Evolutionary conservation across 2,329 filamentous ascomycete genomes (phyloP).

Genomic region (Pseudogymnoascus sp.): DNA sequence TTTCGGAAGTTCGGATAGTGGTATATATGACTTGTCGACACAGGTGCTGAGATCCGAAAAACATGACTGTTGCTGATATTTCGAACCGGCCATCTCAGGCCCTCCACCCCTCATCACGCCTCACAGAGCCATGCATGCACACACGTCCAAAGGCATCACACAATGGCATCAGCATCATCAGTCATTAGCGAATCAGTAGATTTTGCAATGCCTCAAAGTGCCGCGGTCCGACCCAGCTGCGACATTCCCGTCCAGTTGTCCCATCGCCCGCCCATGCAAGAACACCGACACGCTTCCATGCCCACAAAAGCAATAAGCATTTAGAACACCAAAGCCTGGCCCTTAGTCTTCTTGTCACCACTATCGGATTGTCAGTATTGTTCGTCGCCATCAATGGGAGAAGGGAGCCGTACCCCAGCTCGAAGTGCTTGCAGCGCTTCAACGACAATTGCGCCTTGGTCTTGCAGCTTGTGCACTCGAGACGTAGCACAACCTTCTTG

Average conservation of each 20-base stretch:
- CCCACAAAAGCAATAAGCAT: slow-evolving; percentile 37
- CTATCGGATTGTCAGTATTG: slow-evolving; percentile 46
- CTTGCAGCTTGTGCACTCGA: slow-evolving; percentile 98
- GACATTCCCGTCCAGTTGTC: slow-evolving; percentile 4
- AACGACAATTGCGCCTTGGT: slow-evolving; percentile 94
- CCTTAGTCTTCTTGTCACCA: slow-evolving; percentile 99
- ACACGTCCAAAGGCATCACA: slow-evolving; percentile 4
- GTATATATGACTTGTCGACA: background rate
- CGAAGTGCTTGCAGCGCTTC: slow-evolving; percentile 99
- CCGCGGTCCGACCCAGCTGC: slow-evolving; percentile 5
- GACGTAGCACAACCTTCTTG: slow-evolving; percentile 98
- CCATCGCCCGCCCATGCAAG: slow-evolving; percentile 3
- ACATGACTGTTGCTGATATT: background rate
- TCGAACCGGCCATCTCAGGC: background rate
- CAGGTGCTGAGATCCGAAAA: background rate
- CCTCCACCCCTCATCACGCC: background rate
- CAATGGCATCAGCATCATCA: slow-evolving; percentile 6
- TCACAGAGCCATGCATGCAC: slow-evolving; percentile 2
- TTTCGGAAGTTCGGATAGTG: background rate
- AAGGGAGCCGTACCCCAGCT: slow-evolving; percentile 72
- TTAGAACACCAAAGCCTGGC: slow-evolving; percentile 99
- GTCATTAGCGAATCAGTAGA: slow-evolving; percentile 10
- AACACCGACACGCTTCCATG: background rate
- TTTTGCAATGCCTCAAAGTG: slow-evolving; percentile 10
- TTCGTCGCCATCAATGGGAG: background rate